These are phyloP conservation scores for Amanita pallidorosea DNA, from an alignment of 768 basidiomycete genomes.

Conservation along the genomic window DNA sequence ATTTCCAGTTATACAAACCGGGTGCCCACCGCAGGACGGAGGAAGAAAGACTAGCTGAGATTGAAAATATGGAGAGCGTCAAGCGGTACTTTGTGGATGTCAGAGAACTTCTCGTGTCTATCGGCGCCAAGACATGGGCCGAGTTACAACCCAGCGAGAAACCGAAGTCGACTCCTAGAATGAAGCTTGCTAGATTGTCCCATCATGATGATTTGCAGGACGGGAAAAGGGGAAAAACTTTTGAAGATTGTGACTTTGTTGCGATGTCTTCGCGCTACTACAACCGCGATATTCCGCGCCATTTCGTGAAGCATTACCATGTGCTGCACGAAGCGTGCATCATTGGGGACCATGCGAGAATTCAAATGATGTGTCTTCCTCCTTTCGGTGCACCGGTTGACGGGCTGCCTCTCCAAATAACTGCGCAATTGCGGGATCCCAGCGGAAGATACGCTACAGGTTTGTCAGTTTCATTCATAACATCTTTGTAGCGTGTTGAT, in stretches of 20 bases:
- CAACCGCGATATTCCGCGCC: background rate
- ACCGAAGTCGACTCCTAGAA: background rate
- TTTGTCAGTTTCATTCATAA: conserved; percentile 5
- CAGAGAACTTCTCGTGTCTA: background rate
- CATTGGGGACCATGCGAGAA: conserved; percentile 21
- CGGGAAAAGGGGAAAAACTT: background rate
- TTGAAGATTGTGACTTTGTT: background rate
- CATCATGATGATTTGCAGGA: background rate
- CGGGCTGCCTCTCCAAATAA: conserved; percentile 30
- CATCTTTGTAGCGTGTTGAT: background rate
- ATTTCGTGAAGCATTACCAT: background rate
- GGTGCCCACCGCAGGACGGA: background rate
- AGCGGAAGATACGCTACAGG: conserved; percentile 13
- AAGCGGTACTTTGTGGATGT: conserved; percentile 1
- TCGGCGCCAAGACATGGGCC: conserved; percentile 1
- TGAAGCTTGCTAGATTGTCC: background rate
- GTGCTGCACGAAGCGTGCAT: conserved; percentile 3
- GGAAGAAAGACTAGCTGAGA: background rate
- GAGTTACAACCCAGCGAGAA: background rate
- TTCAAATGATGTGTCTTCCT: conserved; percentile 45
- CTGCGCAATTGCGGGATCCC: conserved; percentile 19
- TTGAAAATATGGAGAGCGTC: background rate
- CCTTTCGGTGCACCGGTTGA: conserved; percentile 16
- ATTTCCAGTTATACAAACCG: background rate
- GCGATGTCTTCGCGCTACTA: background rate